A percentile compares a stretch with the other conserved stretches of the same genome.
phyloP scores from a whole-genome alignment of 78 protist genomes.

The Thecamonas trahens region DNA sequence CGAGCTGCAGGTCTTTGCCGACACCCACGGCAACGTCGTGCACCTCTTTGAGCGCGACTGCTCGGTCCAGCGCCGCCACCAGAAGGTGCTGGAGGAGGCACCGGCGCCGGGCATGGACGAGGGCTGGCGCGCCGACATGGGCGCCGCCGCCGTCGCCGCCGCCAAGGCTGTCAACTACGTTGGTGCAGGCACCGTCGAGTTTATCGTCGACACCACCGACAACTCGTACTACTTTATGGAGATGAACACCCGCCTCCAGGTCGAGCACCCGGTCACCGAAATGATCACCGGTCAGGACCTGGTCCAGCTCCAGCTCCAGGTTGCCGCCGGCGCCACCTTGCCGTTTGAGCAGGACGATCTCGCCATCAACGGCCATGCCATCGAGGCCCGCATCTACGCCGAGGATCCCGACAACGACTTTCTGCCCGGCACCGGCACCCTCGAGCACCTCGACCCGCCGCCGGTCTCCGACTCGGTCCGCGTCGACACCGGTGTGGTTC shows the following conservation, averaged over 20 bases:
- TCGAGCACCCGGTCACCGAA: constrained; percentile 61
- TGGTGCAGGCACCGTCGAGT: constrained; percentile 93
- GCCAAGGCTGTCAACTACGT: constrained; percentile 91
- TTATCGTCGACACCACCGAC: constrained; percentile 56
- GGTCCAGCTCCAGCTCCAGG: constrained; percentile 74
- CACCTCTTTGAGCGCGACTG: constrained; percentile 92
- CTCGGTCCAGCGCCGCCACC: constrained; percentile 91
- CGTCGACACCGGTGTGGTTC: constrained; percentile 67
- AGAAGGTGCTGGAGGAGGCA: constrained; percentile 94
- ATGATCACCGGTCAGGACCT: constrained; percentile 77
- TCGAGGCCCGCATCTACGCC: constrained; percentile 84
- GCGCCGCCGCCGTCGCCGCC: constrained; percentile 83
- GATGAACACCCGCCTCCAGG: constrained; percentile 86
- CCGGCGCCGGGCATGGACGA: constrained; percentile 68
- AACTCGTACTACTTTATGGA: constrained; percentile 81
- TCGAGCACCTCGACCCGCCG: constrained; percentile 59
- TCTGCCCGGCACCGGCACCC: constrained; percentile 76
- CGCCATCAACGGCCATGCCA: constrained; percentile 52
- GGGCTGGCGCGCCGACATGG: constrained; percentile 66
- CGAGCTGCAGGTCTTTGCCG: constrained; percentile 85
- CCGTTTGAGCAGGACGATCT: constrained; percentile 43
- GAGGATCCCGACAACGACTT: constrained; percentile 79
- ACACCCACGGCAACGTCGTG: constrained; percentile 78
- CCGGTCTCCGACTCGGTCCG: constrained; percentile 22
- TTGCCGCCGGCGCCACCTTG: neutral